phyloP scores from a whole-genome alignment of 75 land plant genomes.

The Cryptomeria japonica region DNA sequence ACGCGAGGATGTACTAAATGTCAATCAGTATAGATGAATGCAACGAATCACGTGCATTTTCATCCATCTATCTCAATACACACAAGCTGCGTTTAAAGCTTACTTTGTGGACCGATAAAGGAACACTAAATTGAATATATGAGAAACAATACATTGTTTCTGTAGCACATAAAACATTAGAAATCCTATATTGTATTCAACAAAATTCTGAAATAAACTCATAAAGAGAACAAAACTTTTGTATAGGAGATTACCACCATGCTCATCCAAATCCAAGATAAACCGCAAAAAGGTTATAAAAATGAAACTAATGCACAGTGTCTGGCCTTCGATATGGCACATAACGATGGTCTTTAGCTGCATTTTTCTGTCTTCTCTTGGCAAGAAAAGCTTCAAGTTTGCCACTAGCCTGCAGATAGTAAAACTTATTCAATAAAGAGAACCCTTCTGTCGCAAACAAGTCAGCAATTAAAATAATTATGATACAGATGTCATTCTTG shows the following conservation, averaged over 20 bases:
- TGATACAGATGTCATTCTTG: not conserved
- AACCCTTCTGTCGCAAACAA: not conserved
- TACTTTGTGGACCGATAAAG: not conserved
- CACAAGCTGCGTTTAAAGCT: not conserved
- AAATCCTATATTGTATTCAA: not conserved
- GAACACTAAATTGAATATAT: not conserved
- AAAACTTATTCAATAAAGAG: slow-evolving; percentile 7
- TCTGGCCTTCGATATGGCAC: slow-evolving; percentile 80
- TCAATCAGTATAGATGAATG: not conserved
- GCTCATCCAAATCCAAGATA: not conserved
- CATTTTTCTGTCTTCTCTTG: slow-evolving; percentile 76
- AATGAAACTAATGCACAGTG: not conserved
- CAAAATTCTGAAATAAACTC: slow-evolving; percentile 5
- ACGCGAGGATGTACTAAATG: not conserved
- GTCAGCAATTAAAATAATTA: not conserved
- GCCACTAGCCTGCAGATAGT: slow-evolving; percentile 61
- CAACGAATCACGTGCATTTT: not conserved
- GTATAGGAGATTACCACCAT: not conserved
- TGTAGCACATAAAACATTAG: not conserved
- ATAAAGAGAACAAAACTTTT: not conserved
- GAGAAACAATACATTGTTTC: not conserved
- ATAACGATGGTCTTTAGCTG: slow-evolving; percentile 87
- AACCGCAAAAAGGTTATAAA: not conserved
- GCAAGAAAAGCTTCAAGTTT: slow-evolving; percentile 82
- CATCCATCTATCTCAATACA: not conserved